Percentiles rank a stretch among this genome's conserved stretches.
phyloP scores from a whole-genome alignment of 129 eudicot species.

The Heracleum sosnowskyi region DNA sequence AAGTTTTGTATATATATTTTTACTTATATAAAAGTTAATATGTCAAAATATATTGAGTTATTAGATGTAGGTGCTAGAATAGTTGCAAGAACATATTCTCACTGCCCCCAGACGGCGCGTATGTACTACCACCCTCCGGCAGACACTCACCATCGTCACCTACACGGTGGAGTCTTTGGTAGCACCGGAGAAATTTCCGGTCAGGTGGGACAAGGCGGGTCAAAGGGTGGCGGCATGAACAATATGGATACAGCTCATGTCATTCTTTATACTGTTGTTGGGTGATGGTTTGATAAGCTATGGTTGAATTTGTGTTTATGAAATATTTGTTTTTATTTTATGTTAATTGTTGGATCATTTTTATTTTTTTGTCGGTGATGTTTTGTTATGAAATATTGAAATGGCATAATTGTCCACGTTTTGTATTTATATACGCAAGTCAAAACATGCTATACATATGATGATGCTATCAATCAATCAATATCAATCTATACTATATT shows the following conservation, averaged over 20 bases:
- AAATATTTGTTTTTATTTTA: neutral
- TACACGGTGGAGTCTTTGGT: conserved; percentile 9
- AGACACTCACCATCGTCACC: conserved; percentile 21
- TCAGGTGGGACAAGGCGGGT: conserved; percentile 14
- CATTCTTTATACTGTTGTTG: conserved; percentile 22
- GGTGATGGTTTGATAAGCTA: neutral
- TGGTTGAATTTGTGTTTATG: neutral
- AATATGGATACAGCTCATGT: conserved; percentile 17
- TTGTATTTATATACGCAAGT: too few species aligned
- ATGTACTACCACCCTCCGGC: conserved; percentile 90
- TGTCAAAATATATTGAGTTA: conserved; percentile 64
- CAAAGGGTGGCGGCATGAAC: conserved; percentile 8
- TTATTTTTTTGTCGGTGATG: neutral
- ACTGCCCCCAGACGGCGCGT: conserved; percentile 91
- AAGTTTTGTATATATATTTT: neutral
- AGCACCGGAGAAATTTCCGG: conserved; percentile 19
- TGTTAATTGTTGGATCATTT: neutral
- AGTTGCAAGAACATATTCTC: conserved; percentile 71
- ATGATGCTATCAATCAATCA: too few species aligned
- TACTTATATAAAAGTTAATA: conserved; percentile 19
- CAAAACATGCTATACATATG: too few species aligned
- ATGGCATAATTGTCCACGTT: too few species aligned
- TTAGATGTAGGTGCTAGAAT: conserved; percentile 65
- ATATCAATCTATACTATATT: too few species aligned
- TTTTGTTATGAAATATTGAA: neutral